phyloP scores from a whole-genome alignment of 2,329 filamentous ascomycete species.

The Aspergillus ruber region DNA sequence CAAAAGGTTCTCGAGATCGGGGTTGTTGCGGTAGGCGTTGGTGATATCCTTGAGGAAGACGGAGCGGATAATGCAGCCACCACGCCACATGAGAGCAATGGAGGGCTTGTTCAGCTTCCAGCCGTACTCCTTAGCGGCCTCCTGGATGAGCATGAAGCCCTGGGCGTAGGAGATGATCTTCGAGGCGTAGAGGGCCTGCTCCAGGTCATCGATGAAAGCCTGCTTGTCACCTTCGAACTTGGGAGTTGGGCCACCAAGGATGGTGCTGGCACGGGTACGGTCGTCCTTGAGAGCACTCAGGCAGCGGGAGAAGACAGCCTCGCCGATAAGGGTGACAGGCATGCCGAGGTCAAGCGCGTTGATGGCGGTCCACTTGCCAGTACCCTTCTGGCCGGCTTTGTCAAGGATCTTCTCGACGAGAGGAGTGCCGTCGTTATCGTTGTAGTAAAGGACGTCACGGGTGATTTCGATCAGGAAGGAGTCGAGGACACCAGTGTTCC shows the following conservation, averaged over 20 bases:
- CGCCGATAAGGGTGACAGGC: constrained; percentile 96
- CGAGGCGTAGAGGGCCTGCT: constrained; percentile 97
- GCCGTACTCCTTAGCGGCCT: constrained; percentile 88
- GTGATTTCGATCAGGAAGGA: constrained; percentile 99
- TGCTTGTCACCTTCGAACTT: constrained; percentile 86
- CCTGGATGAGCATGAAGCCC: constrained; percentile 99
- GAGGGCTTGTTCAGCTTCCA: constrained; percentile 99
- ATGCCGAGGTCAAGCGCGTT: constrained; percentile 97
- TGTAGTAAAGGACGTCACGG: constrained; percentile 96
- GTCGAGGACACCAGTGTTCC: constrained; percentile 98
- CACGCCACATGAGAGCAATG: constrained; percentile 99
- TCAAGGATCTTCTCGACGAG: constrained; percentile 99
- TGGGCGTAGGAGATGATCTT: constrained; percentile 99
- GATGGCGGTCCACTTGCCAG: constrained; percentile 99
- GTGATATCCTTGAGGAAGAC: constrained; percentile 99
- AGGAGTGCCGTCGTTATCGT: constrained; percentile 83
- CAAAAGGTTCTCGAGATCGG: constrained; percentile 93
- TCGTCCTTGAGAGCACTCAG: constrained; percentile 90
- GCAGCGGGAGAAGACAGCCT: constrained; percentile 93
- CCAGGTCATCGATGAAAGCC: constrained; percentile 91
- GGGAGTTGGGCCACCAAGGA: constrained; percentile 70
- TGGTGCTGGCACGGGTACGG: constrained; percentile 71
- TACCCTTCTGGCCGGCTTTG: constrained; percentile 98
- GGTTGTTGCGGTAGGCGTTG: constrained; percentile 87
- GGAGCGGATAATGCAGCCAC: constrained; percentile 98